A percentile compares a stretch with the other conserved stretches of the same genome.
Conservation (phyloP, 2,329 filamentous ascomycete genomes). For the Penicillium crustosum region DNA sequence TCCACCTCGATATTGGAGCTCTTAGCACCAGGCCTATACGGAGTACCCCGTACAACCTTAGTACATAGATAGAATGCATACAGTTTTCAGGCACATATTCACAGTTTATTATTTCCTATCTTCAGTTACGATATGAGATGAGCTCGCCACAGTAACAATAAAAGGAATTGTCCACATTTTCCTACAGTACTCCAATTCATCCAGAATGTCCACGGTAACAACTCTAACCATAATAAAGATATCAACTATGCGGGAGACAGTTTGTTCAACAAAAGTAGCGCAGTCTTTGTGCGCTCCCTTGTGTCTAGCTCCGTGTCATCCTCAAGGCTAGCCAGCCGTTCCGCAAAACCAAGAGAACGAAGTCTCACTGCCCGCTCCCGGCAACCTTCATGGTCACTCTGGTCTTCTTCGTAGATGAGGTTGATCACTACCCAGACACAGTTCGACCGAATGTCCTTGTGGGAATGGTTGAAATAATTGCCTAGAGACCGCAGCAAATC, state of each 20-base stretch:
- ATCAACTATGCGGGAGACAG: slow-evolving; percentile 8
- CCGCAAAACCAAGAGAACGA: slow-evolving; percentile 67
- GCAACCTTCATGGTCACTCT: slow-evolving; percentile 64
- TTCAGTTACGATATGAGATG: neutral
- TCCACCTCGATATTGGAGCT: neutral
- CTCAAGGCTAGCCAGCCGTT: slow-evolving; percentile 62
- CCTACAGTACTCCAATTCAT: neutral
- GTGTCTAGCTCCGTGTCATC: slow-evolving; percentile 78
- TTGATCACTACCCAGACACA: slow-evolving; percentile 85
- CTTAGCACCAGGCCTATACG: neutral
- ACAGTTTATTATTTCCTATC: neutral
- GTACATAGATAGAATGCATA: neutral
- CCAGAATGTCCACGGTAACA: neutral
- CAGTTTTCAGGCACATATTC: neutral
- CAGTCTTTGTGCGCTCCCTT: slow-evolving; percentile 77
- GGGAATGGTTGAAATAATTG: slow-evolving; percentile 70
- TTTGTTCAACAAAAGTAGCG: slow-evolving; percentile 66
- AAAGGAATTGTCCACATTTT: neutral
- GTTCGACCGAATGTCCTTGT: slow-evolving; percentile 71
- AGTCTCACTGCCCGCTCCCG: slow-evolving; percentile 68
- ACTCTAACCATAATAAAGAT: neutral
- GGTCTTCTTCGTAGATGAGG: slow-evolving; percentile 78
- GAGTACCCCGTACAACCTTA: too few species aligned
- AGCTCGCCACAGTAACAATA: neutral
- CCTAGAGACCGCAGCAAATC: slow-evolving; percentile 71